Base-by-base conservation (phyloP, 2,329 filamentous ascomycete species). In the Escovopsis sp. region DNA sequence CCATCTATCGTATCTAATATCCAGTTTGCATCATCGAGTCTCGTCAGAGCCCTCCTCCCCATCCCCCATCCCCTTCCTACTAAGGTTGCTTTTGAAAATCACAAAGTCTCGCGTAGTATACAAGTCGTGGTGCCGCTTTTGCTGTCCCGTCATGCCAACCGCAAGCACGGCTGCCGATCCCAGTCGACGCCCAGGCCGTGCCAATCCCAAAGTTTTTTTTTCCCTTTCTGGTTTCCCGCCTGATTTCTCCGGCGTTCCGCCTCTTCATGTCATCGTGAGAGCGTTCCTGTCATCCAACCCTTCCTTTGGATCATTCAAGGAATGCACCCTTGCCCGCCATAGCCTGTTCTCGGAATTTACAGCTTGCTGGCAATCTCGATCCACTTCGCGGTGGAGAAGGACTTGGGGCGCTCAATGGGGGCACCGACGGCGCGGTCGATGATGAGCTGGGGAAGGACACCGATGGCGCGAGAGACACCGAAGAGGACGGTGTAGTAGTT, bases 401-500 rank as follows among this genome's bases (percentile, higher is more conserved):
- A 89, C 84, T 98, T 98, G 68, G 91, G 91, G 54, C 91, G 77
- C 82, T 98, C 91, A 59, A 98, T 98, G 55, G 91, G 91, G 55
- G 87, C 85, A 63, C 91, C 91, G 54, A 95, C 77, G 55, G 89
- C 91, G 64, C 91, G 89, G 79, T 98, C 91, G 61, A 98, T 95
- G 77, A 98, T 98, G 65, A 98, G 79, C 78, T 98, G 91, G 58
- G 91, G 91, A 60, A 98, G 83, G 54, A 98, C 91, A 80, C 91
- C 91, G 58, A 98, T 85, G 55, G 91, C 91, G 64, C 91, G 85
- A 55, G 88, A 94, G 37, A 98, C 91, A 79, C 91, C 91, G 68
- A 98, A 98, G 62, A 98, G 84, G 49, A 98, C 91, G 50, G 91
- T 98, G 85, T 98, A 98, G 82, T 93, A 98, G 82, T 81, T 96